phyloP scores from a whole-genome alignment of 2,329 filamentous ascomycete genomes.

The Neonectria neomacrospora region DNA sequence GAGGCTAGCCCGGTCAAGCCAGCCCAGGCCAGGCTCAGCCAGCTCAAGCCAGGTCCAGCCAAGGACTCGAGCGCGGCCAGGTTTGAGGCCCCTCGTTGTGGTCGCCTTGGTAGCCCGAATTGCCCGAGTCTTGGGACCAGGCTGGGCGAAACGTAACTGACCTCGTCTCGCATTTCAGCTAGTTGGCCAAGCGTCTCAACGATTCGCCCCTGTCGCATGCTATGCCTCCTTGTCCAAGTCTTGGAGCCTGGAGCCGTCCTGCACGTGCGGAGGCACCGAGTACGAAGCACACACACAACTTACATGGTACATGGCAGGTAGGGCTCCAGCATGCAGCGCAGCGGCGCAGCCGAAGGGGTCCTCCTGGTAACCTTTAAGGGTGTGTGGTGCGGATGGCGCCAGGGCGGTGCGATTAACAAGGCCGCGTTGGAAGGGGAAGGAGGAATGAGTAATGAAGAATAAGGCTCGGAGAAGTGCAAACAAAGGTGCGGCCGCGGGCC shows the following conservation, averaged over 20 bases:
- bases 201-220: neutral
- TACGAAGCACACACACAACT: no score
- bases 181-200: slow-evolving; percentile 3
- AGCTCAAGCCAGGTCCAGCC: neutral
- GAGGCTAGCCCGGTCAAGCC: neutral
- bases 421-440: no score
- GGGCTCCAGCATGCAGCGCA: slow-evolving; percentile 11
- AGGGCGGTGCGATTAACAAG: no score
- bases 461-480: neutral
- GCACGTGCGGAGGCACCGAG: neutral
- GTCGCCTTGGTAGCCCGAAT: slow-evolving; percentile 12
- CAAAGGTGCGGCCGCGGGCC: neutral
- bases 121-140: slow-evolving; percentile 9
- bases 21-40: neutral
- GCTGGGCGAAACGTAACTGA: slow-evolving; percentile 7
- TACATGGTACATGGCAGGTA: neutral
- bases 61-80: neutral
- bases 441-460: neutral
- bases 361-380: neutral
- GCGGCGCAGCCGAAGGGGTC: slow-evolving; percentile 14
- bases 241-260: slow-evolving; percentile 7
- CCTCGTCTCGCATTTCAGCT: slow-evolving; percentile 7
- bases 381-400: slow-evolving; percentile 1
- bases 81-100: slow-evolving; percentile 3
- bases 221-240: neutral